A percentile compares a stretch with the other conserved stretches of the same genome.
Conservation (phyloP, 1,284 basidiomycete species). For the Leccinum solheimii region DNA sequence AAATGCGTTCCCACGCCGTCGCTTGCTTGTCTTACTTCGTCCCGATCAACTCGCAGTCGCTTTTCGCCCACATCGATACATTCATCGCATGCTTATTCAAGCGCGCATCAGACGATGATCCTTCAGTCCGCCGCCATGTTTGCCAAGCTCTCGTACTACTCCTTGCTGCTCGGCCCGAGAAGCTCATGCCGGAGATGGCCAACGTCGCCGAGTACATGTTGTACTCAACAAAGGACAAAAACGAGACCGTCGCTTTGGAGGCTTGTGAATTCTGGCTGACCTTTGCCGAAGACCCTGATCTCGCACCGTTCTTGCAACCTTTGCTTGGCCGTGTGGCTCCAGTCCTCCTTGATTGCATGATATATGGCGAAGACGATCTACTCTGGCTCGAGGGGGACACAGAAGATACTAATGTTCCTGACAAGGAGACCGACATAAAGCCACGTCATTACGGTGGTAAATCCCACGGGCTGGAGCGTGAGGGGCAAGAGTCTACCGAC, state of each 20-base stretch:
- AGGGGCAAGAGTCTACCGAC: constrained; percentile 50
- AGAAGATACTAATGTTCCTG: constrained; percentile 87
- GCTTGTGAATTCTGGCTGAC: constrained; percentile 99
- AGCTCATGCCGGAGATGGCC: constrained; percentile 93
- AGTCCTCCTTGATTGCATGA: constrained; percentile 94
- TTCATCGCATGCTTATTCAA: constrained; percentile 95
- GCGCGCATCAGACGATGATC: constrained; percentile 89
- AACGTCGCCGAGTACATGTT: constrained; percentile 99
- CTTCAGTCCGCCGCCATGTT: constrained; percentile 92
- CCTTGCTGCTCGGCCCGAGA: constrained; percentile 90
- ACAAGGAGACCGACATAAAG: constrained; percentile 94
- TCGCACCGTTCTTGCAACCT: constrained; percentile 83
- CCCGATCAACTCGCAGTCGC: constrained; percentile 78
- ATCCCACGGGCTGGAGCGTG: constrained; percentile 81
- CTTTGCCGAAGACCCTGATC: constrained; percentile 92
- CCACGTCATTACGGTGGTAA: constrained; percentile 90
- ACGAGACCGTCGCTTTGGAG: constrained; percentile 93
- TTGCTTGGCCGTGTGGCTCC: constrained; percentile 89
- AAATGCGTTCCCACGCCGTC: constrained; percentile 93
- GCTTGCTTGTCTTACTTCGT: constrained; percentile 95
- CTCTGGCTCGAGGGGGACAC: constrained; percentile 93
- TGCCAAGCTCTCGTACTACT: constrained; percentile 96
- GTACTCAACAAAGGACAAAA: constrained; percentile 96
- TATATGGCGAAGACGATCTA: constrained; percentile 96
- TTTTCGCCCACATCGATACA: constrained; percentile 87